Evolutionary conservation across 305 asterid genomes (phyloP).

Genomic region (Stenogyne calaminthoides): DNA sequence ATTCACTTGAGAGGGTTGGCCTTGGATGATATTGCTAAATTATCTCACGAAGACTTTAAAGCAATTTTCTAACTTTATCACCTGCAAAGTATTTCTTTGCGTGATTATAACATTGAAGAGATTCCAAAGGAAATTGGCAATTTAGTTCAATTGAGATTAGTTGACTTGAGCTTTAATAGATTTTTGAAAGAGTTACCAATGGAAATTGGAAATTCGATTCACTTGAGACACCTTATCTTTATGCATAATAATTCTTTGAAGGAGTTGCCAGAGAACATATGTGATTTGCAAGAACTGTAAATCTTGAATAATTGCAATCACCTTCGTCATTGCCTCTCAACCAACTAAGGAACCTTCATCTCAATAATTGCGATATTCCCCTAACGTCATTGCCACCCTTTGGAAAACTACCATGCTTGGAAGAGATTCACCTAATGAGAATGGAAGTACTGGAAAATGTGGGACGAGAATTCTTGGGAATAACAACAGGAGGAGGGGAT

Average conservation of each 20-base stretch:
- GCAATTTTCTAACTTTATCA: no score
- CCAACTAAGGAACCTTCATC: neutral
- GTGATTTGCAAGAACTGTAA: no score
- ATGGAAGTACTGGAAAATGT: neutral
- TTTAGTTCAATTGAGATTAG: neutral
- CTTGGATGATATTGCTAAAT: neutral
- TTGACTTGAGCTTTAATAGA: neutral
- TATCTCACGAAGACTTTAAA: neutral
- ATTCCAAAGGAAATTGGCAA: neutral
- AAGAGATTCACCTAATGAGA: neutral
- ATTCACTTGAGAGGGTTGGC: neutral
- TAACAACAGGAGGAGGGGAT: neutral
- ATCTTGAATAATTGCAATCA: no score
- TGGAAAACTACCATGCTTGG: slow-evolving; percentile 22
- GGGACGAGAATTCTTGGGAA: neutral
- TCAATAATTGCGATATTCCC: neutral
- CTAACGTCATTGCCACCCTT: slow-evolving; percentile 10
- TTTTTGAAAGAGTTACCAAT: neutral
- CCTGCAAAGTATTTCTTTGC: neutral
- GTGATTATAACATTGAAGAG: neutral
- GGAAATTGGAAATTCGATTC: neutral
- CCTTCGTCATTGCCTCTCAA: neutral
- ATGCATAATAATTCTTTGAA: neutral
- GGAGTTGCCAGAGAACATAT: neutral
- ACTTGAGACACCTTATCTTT: neutral